These are phyloP conservation scores for Ochetophila trinervis DNA, from an alignment of 306 rosid genomes.

Conservation along the genomic window DNA sequence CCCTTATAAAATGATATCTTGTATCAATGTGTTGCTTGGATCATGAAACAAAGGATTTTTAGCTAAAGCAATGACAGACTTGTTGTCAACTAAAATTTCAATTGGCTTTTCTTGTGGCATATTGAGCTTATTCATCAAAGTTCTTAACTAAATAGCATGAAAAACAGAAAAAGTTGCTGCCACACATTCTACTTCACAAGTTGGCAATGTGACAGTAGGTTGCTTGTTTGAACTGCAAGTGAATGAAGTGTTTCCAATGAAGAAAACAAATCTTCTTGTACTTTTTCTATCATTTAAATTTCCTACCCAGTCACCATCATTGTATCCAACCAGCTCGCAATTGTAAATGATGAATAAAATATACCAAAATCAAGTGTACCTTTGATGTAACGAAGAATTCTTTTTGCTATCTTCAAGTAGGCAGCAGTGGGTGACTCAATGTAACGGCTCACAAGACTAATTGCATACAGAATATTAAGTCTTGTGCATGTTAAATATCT, in stretches of 20 bases:
- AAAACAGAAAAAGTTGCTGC: not conserved
- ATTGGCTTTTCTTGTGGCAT: not conserved
- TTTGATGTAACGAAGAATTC: not conserved
- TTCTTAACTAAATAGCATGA: not conserved
- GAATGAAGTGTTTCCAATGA: not conserved
- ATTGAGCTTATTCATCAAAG: not conserved
- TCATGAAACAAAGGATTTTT: too few species aligned
- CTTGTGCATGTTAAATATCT: not conserved
- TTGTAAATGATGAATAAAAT: too few species aligned
- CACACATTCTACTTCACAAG: not conserved
- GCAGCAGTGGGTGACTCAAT: not conserved
- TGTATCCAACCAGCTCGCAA: not conserved
- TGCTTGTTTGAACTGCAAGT: not conserved
- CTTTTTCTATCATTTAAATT: not conserved
- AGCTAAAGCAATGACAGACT: too few species aligned
- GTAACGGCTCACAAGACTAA: not conserved
- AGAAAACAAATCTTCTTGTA: not conserved
- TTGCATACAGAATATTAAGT: not conserved
- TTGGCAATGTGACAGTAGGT: not conserved
- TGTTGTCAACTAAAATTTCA: not conserved
- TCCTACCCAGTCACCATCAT: not conserved
- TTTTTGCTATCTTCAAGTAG: not conserved
- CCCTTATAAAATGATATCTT: too few species aligned
- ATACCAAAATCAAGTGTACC: not conserved
- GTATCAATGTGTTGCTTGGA: too few species aligned